phyloP scores from a whole-genome alignment of 352 stramenopile species.

The Blastocystis sp. region DNA sequence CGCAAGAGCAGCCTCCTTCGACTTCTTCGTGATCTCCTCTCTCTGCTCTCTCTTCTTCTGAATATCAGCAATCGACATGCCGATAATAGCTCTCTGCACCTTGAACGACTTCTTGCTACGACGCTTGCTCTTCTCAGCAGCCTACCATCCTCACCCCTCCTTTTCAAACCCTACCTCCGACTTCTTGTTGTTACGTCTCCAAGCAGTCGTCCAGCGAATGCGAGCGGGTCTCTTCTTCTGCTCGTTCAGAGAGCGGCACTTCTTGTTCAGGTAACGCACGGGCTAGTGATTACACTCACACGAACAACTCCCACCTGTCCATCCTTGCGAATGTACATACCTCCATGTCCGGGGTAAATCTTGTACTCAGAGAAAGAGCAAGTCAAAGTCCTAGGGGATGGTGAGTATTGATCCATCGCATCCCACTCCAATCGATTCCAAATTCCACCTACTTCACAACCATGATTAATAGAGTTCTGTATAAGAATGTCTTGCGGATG shows the following conservation, averaged over 20 bases:
- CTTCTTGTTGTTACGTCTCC: slow-evolving; percentile 63
- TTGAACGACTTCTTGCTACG: slow-evolving; percentile 50
- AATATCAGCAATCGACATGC: slow-evolving; percentile 3
- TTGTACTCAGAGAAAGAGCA: slow-evolving; percentile 79
- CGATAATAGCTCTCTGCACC: slow-evolving; percentile 27
- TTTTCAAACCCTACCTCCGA: background rate
- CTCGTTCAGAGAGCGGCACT: slow-evolving; percentile 92
- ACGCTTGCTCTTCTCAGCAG: slow-evolving; percentile 56
- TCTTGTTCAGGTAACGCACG: slow-evolving; percentile 85
- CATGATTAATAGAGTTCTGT: background rate
- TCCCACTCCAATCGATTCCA: background rate
- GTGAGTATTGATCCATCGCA: too few species aligned
- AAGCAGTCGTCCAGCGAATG: slow-evolving; percentile 87
- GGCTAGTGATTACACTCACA: slow-evolving; percentile 59
- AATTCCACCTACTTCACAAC: background rate
- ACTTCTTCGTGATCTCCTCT: slow-evolving; percentile 48
- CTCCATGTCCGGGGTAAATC: slow-evolving; percentile 97
- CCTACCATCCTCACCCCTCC: background rate
- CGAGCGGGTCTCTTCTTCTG: slow-evolving; percentile 98
- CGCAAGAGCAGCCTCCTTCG: slow-evolving; percentile 48
- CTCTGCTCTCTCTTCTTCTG: slow-evolving; percentile 36
- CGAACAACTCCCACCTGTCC: slow-evolving; percentile 64
- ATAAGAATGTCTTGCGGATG: background rate
- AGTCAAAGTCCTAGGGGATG: slow-evolving; percentile 66
- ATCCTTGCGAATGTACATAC: slow-evolving; percentile 93